Conservation (phyloP, 148 eudicot species). For the Rhododendron ferrugineum region DNA sequence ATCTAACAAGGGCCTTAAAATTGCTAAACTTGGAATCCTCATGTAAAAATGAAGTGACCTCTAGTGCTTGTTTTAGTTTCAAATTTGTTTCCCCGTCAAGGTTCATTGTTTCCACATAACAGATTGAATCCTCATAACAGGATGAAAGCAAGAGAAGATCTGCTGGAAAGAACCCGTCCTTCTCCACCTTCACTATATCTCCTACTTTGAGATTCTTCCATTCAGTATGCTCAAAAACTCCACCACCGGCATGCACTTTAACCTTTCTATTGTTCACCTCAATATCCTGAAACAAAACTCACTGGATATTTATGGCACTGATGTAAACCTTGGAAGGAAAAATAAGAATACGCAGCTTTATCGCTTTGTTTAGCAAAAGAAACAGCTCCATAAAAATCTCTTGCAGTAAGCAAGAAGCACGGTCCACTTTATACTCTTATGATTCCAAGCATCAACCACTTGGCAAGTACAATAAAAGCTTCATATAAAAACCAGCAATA, state of each 20-base stretch:
- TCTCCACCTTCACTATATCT: conserved; percentile 79
- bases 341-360: neutral
- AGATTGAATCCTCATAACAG: conserved; percentile 77
- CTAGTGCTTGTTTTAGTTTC: conserved; percentile 82
- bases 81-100: conserved; percentile 97
- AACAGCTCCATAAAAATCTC: neutral
- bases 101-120: conserved; percentile 97
- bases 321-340: neutral
- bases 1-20: conserved; percentile 63
- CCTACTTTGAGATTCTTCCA: conserved; percentile 82
- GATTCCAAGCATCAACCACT: neutral
- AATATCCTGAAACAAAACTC: conserved; percentile 51
- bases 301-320: neutral
- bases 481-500: neutral
- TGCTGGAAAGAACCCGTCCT: conserved; percentile 90
- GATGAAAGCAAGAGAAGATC: conserved; percentile 85
- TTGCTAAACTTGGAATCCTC: conserved; percentile 49
- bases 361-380: neutral
- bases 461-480: neutral
- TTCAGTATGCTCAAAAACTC: conserved; percentile 48
- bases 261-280: conserved; percentile 79
- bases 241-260: conserved; percentile 57
- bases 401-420: neutral
- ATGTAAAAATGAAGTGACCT: conserved; percentile 52
- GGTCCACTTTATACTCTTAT: neutral